phyloP scores from a whole-genome alignment of 2,329 filamentous ascomycete genomes.

The Mollisiaceae sp. region DNA sequence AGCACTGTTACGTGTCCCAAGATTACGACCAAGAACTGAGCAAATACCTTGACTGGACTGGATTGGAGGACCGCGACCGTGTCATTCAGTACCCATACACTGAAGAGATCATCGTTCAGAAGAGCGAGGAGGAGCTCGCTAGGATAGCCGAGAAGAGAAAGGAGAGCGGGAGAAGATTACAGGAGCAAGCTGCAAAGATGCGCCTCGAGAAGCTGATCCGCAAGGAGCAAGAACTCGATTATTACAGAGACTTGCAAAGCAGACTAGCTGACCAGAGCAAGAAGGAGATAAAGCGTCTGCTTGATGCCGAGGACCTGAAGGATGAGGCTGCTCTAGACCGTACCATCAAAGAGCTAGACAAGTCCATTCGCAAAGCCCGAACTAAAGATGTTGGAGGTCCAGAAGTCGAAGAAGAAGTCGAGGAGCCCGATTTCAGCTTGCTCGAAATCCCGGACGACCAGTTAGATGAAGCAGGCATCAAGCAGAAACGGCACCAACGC shows the following conservation, averaged over 20 bases:
- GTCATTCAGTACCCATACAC: conserved; percentile 94
- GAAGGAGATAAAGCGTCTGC: conserved; percentile 84
- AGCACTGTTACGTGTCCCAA: conserved; percentile 88
- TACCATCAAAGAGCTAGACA: conserved; percentile 86
- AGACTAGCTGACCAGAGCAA: conserved; percentile 79
- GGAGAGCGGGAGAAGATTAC: conserved; percentile 87
- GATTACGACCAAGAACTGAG: conserved; percentile 82
- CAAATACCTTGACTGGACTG: conserved; percentile 85
- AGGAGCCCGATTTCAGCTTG: conserved; percentile 84
- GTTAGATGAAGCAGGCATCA: conserved; percentile 87
- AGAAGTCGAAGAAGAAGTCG: conserved; percentile 77
- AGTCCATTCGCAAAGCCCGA: conserved; percentile 84
- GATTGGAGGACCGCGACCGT: conserved; percentile 85
- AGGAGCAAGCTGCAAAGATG: conserved; percentile 98
- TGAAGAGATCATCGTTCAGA: conserved; percentile 87
- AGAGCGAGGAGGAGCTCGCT: conserved; percentile 92
- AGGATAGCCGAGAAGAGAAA: conserved; percentile 91
- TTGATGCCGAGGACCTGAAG: conserved; percentile 91
- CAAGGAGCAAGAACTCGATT: conserved; percentile 94
- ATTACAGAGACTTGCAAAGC: conserved; percentile 83
- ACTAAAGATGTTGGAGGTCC: conserved; percentile 91
- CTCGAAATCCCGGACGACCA: conserved; percentile 90
- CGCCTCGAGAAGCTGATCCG: conserved; percentile 91
- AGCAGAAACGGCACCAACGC: conserved; percentile 90
- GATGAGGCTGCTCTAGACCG: conserved; percentile 87